Evolutionary conservation across 1,284 basidiomycete genomes (phyloP), one percentile per base, ranked within the genome.

Genomic region (Irpex sp.): DNA sequence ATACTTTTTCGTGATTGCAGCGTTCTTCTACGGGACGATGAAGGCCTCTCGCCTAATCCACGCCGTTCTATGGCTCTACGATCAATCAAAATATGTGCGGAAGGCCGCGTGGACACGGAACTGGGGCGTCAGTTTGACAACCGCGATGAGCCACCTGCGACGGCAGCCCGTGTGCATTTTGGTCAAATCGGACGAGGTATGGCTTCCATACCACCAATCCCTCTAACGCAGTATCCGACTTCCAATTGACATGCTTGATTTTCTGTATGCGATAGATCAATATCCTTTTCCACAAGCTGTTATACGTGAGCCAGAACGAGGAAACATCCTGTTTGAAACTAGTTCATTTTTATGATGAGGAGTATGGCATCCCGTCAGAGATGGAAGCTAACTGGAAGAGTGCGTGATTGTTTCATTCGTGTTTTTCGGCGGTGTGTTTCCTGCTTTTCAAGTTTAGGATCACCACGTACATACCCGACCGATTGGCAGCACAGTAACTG

Each of bases 281-380:
- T 67, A 75, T 79, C 54, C 68, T 91, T 1, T 83, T 89, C 67
- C 79, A 83, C 58, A 86, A 87, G 79, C 78, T 90, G 43, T 71
- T 83, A 17, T 91, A 92, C 67, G 86, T 90, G 7, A 72, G 77
- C 53, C 76, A 78, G 63, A 90, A 89, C 68, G 89, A 92, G 72
- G 84, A 86, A 62, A 89, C 89, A 0, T 82, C 86, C 0, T 80
- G 82, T 66, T 69, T 90, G 65, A 89, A 88, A 73, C 79, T 91
- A 36, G 80, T 88, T 1, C 87, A 90, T 69, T 89, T 89, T 68
- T 79, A 81, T 62, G 78, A 82, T 51, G 75, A 76, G 50, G 81
- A 83, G 65, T 72, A 75, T 1, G 82, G 78, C 1, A 73, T 83
- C 17, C 86, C 86, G 3, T 83, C 83, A 0, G 85, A 87, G 68